Percentiles rank a stretch among this genome's conserved stretches.
Conservation (phyloP, 75 land plant genomes). For the Picea sitchensis region DNA sequence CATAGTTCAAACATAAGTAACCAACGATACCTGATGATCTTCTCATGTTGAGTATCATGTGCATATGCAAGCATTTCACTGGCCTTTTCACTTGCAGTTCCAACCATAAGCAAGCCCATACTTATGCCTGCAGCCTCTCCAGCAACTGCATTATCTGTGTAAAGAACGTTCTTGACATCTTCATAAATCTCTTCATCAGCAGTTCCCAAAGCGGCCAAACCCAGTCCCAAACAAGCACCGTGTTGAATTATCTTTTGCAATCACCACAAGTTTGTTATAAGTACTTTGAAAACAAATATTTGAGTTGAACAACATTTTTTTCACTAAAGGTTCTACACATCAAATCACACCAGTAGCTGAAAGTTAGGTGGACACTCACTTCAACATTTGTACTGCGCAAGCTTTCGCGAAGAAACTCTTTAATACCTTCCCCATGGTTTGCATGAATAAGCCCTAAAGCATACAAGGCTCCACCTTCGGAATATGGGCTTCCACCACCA, state of each 20-base stretch:
- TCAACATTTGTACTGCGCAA: slow-evolving; percentile 81
- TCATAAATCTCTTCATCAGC: slow-evolving; percentile 98
- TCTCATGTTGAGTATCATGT: slow-evolving; percentile 98
- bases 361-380: slow-evolving; percentile 23
- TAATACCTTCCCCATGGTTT: slow-evolving; percentile 97
- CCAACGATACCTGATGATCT: slow-evolving; percentile 70
- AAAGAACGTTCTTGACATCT: slow-evolving; percentile 83
- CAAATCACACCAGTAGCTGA: not conserved
- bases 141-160: slow-evolving; percentile 92
- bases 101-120: slow-evolving; percentile 97
- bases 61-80: slow-evolving; percentile 98
- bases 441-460: slow-evolving; percentile 98
- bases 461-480: slow-evolving; percentile 98
- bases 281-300: not conserved
- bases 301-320: not conserved
- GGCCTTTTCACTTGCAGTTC: slow-evolving; percentile 92
- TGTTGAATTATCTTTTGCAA: slow-evolving; percentile 87
- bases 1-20: not conserved
- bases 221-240: slow-evolving; percentile 96
- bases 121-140: slow-evolving; percentile 98
- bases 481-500: slow-evolving; percentile 96
- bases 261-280: slow-evolving; percentile 1
- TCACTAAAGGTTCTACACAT: not conserved
- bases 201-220: slow-evolving; percentile 94
- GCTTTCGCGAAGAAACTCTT: slow-evolving; percentile 93